Percentiles rank a stretch among this genome's conserved stretches.
Conservation (phyloP, 2,329 filamentous ascomycete species). For the Alternaria longipes region DNA sequence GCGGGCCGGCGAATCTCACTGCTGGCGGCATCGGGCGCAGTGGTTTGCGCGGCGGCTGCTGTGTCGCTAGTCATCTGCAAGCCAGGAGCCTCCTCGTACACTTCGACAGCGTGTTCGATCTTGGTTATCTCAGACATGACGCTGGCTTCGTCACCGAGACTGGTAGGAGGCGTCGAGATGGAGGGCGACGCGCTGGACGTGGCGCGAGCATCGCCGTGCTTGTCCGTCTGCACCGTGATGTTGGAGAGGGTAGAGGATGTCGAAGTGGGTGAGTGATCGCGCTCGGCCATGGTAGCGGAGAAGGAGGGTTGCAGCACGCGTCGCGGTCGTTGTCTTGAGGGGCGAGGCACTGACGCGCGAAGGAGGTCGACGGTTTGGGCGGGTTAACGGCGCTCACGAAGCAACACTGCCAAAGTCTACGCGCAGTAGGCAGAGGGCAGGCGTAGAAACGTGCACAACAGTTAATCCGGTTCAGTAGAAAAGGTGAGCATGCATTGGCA, state of each 20-base stretch:
- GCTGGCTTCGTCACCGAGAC: slow-evolving; percentile 69
- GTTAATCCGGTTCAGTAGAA: slow-evolving; percentile 32
- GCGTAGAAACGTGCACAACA: slow-evolving; percentile 21
- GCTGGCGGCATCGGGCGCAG: slow-evolving; percentile 27
- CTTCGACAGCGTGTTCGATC: slow-evolving; percentile 38
- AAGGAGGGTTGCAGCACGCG: slow-evolving; percentile 26
- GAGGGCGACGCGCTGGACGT: slow-evolving; percentile 63
- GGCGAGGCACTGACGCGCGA: slow-evolving; percentile 46
- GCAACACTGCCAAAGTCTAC: slow-evolving; percentile 48
- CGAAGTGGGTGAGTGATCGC: slow-evolving; percentile 49
- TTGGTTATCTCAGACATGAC: slow-evolving; percentile 55
- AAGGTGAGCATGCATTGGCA: slow-evolving; percentile 39
- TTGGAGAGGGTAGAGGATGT: slow-evolving; percentile 55
- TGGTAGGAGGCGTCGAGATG: slow-evolving; percentile 73
- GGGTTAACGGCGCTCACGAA: slow-evolving; percentile 31
- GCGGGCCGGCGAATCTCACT: slow-evolving; percentile 42
- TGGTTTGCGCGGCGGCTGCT: slow-evolving; percentile 27
- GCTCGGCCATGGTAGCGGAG: slow-evolving; percentile 43
- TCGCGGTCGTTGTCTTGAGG: slow-evolving; percentile 32
- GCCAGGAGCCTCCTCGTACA: slow-evolving; percentile 32
- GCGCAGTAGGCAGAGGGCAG: slow-evolving; percentile 32
- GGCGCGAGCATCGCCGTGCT: slow-evolving; percentile 45
- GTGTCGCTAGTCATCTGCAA: slow-evolving; percentile 25
- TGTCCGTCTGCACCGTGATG: slow-evolving; percentile 49
- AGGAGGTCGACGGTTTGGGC: slow-evolving; percentile 36